Evolutionary conservation across 2,329 filamentous ascomycete species (phyloP).

Genomic region (Fusarium sp.): DNA sequence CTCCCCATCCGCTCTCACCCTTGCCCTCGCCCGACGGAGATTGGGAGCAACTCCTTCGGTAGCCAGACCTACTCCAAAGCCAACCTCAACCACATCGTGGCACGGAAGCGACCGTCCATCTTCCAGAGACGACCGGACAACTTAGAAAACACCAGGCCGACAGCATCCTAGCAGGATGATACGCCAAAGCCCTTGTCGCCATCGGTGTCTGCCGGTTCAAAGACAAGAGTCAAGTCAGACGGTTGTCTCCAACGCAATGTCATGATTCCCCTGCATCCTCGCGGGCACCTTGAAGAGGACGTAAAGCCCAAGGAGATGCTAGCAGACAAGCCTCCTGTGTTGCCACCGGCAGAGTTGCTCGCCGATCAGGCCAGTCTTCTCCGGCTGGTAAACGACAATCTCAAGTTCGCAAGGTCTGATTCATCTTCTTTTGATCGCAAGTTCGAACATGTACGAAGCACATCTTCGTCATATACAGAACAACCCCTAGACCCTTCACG

Average conservation of each 20-base stretch:
- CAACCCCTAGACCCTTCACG: slow-evolving; percentile 32
- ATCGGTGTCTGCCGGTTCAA: slow-evolving; percentile 13
- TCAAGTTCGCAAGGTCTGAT: slow-evolving; percentile 19
- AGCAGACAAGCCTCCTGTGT: neutral
- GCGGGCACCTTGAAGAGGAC: slow-evolving; percentile 19
- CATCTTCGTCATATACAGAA: slow-evolving; percentile 49
- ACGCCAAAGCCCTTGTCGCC: neutral
- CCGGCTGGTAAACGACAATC: slow-evolving; percentile 26
- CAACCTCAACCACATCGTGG: neutral
- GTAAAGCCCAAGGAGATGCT: slow-evolving; percentile 17
- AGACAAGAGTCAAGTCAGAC: slow-evolving; percentile 24
- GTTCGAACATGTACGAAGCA: slow-evolving; percentile 34
- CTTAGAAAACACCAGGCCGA: slow-evolving; percentile 21
- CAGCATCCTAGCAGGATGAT: slow-evolving; percentile 11
- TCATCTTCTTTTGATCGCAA: slow-evolving; percentile 18
- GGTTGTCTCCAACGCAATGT: slow-evolving; percentile 20
- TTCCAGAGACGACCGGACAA: slow-evolving; percentile 1
- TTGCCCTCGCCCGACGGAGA: neutral
- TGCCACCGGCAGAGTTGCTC: slow-evolving; percentile 19
- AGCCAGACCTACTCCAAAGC: slow-evolving; percentile 7
- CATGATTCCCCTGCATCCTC: neutral
- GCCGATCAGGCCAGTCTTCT: slow-evolving; percentile 33
- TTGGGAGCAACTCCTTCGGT: neutral
- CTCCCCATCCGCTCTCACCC: slow-evolving; percentile 30
- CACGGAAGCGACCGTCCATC: slow-evolving; percentile 9